Percentiles rank a stretch among this genome's conserved stretches.
These are phyloP conservation scores for Botryotinia calthae DNA, from an alignment of 2,329 filamentous ascomycete species.

Conservation along the genomic window DNA sequence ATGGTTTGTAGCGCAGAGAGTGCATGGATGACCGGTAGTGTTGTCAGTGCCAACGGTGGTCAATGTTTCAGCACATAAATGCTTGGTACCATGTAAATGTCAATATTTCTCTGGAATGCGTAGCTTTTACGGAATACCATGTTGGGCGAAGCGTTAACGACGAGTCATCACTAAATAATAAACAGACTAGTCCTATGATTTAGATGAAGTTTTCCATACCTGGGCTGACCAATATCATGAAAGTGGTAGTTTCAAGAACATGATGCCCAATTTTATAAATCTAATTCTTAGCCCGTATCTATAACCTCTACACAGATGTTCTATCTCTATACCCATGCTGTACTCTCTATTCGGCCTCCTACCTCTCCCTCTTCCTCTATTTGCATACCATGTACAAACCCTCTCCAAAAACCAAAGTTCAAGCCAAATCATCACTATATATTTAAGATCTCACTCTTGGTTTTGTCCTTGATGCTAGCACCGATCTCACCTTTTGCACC, in stretches of 20 bases:
- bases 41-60: constrained; percentile 22
- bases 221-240: too few relatives aligned
- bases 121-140: neutral
- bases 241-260: neutral
- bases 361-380: neutral
- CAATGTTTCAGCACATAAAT: constrained; percentile 19
- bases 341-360: too few relatives aligned
- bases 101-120: neutral
- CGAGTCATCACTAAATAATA: neutral
- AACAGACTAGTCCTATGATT: neutral
- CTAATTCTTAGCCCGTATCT: neutral
- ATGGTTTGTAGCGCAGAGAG: constrained; percentile 23
- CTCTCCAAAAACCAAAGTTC: too few relatives aligned
- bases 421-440: neutral
- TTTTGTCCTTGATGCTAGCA: neutral
- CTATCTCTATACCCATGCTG: neutral
- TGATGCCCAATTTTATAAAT: neutral
- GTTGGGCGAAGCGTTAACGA: neutral
- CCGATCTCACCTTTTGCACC: constrained; percentile 25
- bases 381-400: neutral
- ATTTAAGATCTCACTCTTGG: constrained; percentile 6
- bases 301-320: neutral
- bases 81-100: neutral
- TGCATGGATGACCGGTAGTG: constrained; percentile 22
- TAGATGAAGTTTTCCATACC: neutral